Evolutionary conservation across 371 early-diverging fungal species (phyloP), one percentile per base, ranked within the genome.

Genomic region (Mortierella sp.): DNA sequence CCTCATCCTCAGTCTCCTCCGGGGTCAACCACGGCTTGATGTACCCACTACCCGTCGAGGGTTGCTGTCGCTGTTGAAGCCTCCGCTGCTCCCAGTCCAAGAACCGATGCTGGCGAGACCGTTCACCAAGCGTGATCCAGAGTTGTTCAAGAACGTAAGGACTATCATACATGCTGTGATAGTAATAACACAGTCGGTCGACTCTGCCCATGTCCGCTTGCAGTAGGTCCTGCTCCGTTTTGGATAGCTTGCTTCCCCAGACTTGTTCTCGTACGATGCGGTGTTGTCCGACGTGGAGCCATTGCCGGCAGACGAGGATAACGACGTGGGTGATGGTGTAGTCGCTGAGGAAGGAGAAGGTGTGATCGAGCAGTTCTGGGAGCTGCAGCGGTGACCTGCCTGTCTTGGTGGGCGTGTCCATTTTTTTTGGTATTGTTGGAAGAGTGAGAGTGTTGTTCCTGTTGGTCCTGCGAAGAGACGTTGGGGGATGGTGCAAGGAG

Each of bases 231-330:
- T 56, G 24, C 11, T 56, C 12, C 8, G 12, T 0, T 11, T 27
- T n/a, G 11, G 3, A n/a, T 1, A 11, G 24, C 0, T 1, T 56
- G 56, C 1, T 56, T 8, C n/a, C 21, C 27, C 56, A 56, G 56
- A 56, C 56, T 27, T n/a, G 27, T 27, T 56, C 56, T 18, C 27
- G 24, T 8, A 56, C 27, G 27, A 56, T 10, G 27, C 56, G 56
- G 11, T 56, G 56, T 56, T 56, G 56, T 10, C 56, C 56, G 11
- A 56, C 56, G 8, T 56, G 27, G 12, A 56, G 10, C 56, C 56
- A 56, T 56, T 56, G 56, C 8, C 56, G 56, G 27, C 56, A 56
- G 56, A 56, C 56, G 56, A 56, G 56, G 56, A 56, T 56, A 27
- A 56, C 12, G 10, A 18, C 6, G 56, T 56, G 56, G 27, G 56